Evolutionary conservation across 768 basidiomycete genomes (phyloP).

Genomic region (Cystobasidiopsis lactophilus): DNA sequence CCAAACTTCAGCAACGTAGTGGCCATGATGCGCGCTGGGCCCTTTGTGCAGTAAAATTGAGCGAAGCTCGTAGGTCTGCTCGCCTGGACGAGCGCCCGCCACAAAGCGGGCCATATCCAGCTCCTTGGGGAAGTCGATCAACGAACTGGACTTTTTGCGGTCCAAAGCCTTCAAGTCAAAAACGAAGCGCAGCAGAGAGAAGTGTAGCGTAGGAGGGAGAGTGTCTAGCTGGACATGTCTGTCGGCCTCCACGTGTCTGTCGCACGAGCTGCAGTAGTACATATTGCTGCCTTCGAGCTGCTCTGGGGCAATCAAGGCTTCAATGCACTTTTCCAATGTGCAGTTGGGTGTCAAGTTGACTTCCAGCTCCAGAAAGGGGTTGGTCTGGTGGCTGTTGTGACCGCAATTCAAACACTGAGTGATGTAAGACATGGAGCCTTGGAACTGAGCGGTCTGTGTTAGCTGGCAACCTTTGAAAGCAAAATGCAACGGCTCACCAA

Average conservation of each 20-base stretch:
- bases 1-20: conserved; percentile 67
- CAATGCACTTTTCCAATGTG: conserved; percentile 50
- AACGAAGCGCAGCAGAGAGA: conserved; percentile 80
- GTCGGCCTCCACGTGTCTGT: conserved; percentile 50
- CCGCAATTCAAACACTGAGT: conserved; percentile 54
- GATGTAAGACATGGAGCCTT: conserved; percentile 60
- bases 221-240: conserved; percentile 46
- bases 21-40: conserved; percentile 71
- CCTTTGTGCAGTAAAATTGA: conserved; percentile 80
- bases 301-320: conserved; percentile 45
- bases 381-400: conserved; percentile 41
- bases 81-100: conserved; percentile 9
- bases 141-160: conserved; percentile 67
- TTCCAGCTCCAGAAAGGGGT: conserved; percentile 72
- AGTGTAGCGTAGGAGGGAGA: conserved; percentile 72
- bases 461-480: not conserved
- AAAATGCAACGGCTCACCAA: conserved; percentile 32
- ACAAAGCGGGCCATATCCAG: conserved; percentile 55
- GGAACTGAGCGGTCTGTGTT: conserved; percentile 38
- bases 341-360: conserved; percentile 38
- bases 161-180: conserved; percentile 57
- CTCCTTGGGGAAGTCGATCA: conserved; percentile 48
- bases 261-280: conserved; percentile 59
- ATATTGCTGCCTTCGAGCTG: conserved; percentile 64
- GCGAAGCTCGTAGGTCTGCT: conserved; percentile 49